These are phyloP conservation scores for Bryoerythrophyllum caledonicum DNA, from an alignment of 225 moss, liverwort and hornwort genomes.

Conservation along the genomic window DNA sequence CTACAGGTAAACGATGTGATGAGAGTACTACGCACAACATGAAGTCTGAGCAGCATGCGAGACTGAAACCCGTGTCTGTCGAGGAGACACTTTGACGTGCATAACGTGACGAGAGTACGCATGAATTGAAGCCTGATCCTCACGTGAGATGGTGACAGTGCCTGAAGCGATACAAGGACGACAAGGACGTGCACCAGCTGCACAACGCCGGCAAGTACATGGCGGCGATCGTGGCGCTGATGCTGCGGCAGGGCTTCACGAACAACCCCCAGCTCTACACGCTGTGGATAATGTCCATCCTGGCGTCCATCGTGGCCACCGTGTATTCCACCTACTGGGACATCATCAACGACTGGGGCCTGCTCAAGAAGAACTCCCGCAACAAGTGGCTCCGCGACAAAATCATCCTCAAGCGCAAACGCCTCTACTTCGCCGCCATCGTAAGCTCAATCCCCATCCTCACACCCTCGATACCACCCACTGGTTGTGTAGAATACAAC, in stretches of 20 bases:
- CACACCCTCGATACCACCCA: too few species aligned
- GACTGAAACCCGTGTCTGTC: too few species aligned
- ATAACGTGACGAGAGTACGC: too few species aligned
- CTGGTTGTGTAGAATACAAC: too few species aligned
- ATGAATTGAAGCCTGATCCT: too few species aligned
- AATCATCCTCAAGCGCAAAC: conserved; percentile 58
- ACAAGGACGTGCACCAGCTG: conserved; percentile 55
- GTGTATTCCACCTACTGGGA: conserved; percentile 76
- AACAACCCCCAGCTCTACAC: conserved; percentile 20
- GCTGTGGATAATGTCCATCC: conserved; percentile 34
- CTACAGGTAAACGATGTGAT: conserved; percentile 46
- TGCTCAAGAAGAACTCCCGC: conserved; percentile 52
- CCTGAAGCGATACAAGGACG: conserved; percentile 60
- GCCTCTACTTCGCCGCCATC: conserved; percentile 31
- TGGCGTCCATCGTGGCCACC: conserved; percentile 69
- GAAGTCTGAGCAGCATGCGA: too few species aligned
- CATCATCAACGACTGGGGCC: conserved; percentile 77
- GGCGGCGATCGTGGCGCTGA: conserved; percentile 73
- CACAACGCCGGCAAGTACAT: conserved; percentile 79
- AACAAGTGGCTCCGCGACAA: conserved; percentile 83
- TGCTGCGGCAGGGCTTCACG: conserved; percentile 52
- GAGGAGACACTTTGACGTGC: too few species aligned
- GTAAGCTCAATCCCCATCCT: conserved; percentile 15
- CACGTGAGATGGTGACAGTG: conserved; percentile 30
- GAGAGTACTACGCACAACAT: too few species aligned